These are phyloP conservation scores for Aspergillus awamori DNA, from an alignment of 2,329 filamentous ascomycete species.

Conservation along the genomic window DNA sequence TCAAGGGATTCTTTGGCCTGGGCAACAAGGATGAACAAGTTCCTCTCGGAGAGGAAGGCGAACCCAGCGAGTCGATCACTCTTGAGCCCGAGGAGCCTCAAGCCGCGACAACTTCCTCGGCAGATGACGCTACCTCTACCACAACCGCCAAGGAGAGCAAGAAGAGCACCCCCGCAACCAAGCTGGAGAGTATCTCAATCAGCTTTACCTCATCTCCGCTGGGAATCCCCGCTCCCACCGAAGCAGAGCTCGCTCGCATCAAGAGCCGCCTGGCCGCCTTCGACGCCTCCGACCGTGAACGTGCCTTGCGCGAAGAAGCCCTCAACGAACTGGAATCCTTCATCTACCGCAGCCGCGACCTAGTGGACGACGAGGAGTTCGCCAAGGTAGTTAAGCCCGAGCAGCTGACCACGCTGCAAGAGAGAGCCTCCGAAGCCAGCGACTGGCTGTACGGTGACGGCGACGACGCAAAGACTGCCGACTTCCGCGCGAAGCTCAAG, in stretches of 20 bases:
- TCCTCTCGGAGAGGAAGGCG: constrained; percentile 64
- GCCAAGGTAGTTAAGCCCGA: constrained; percentile 69
- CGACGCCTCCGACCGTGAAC: constrained; percentile 78
- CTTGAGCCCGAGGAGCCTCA: constrained; percentile 51
- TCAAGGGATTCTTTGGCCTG: constrained; percentile 95
- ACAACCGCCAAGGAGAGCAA: constrained; percentile 50
- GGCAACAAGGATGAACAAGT: constrained; percentile 86
- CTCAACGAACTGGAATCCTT: constrained; percentile 92
- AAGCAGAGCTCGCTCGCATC: constrained; percentile 50
- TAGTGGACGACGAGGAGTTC: constrained; percentile 77
- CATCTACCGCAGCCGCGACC: constrained; percentile 84
- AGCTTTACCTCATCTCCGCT: constrained; percentile 53
- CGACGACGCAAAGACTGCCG: constrained; percentile 71
- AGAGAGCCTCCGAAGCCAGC: constrained; percentile 68
- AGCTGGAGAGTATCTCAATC: constrained; percentile 56
- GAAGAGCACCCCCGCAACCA: constrained; percentile 47
- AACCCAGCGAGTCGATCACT: constrained; percentile 52
- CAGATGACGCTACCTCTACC: constrained; percentile 54
- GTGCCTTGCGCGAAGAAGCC: constrained; percentile 77
- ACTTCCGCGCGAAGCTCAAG: constrained; percentile 75
- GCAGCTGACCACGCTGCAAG: constrained; percentile 67
- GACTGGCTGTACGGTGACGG: constrained; percentile 94
- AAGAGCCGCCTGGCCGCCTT: constrained; percentile 80
- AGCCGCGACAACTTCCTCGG: constrained; percentile 47
- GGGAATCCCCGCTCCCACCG: constrained; percentile 42